These are phyloP conservation scores for Trichoderma brevicompactum DNA, from an alignment of 2,329 filamentous ascomycete genomes.

Conservation along the genomic window DNA sequence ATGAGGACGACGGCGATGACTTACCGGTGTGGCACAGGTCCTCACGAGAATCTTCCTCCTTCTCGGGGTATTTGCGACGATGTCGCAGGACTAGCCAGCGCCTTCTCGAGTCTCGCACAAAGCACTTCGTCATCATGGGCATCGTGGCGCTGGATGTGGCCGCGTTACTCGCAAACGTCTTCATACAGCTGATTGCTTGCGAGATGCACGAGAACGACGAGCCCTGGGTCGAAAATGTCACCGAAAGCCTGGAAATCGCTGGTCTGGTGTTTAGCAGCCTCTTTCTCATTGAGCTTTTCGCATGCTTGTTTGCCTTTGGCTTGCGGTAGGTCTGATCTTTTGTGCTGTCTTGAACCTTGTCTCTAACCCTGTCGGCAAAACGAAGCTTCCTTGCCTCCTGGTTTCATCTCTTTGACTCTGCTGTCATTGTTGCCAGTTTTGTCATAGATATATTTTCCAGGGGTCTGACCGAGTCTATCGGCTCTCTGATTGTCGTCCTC, in stretches of 20 bases:
- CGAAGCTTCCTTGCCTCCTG: conserved; percentile 59
- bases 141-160: conserved; percentile 53
- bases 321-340: conserved; percentile 49
- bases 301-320: conserved; percentile 66
- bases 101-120: conserved; percentile 45
- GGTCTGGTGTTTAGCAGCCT: conserved; percentile 65
- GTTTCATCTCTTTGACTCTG: conserved; percentile 68
- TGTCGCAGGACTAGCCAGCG: conserved; percentile 29
- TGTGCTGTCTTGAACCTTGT: neutral
- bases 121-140: conserved; percentile 51
- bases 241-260: conserved; percentile 51
- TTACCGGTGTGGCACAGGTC: neutral
- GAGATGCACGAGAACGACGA: conserved; percentile 48
- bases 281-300: conserved; percentile 66
- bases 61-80: neutral
- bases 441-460: conserved; percentile 63
- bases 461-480: conserved; percentile 65
- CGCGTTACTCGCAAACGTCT: conserved; percentile 52
- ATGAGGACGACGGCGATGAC: conserved; percentile 13
- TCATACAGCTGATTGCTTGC: conserved; percentile 54
- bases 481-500: conserved; percentile 67
- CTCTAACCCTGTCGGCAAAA: neutral
- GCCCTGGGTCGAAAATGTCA: conserved; percentile 47
- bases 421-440: conserved; percentile 66
- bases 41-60: neutral